A percentile compares a stretch with the other conserved stretches of the same genome.
These are phyloP conservation scores for Curvularia eragrostidis DNA, from an alignment of 2,329 filamentous ascomycete species.

Conservation along the genomic window DNA sequence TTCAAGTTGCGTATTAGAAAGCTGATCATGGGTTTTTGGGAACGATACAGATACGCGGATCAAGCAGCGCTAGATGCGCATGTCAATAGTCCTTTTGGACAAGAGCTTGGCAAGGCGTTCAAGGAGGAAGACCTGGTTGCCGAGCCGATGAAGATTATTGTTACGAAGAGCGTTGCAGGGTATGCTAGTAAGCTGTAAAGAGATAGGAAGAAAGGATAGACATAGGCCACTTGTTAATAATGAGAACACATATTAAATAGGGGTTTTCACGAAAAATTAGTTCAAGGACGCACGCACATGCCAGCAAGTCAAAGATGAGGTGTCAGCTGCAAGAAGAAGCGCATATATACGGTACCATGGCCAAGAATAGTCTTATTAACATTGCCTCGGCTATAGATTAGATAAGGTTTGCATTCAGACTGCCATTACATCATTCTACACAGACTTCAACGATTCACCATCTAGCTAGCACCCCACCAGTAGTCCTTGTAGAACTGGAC, in stretches of 20 bases:
- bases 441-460: not conserved
- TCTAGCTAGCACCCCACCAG: conserved; percentile 31
- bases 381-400: not conserved
- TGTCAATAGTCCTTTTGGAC: conserved; percentile 31
- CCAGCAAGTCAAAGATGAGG: not conserved
- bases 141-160: conserved; percentile 36
- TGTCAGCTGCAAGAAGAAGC: not conserved
- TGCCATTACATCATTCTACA: not conserved
- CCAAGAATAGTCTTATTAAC: not conserved
- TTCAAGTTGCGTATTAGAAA: not conserved
- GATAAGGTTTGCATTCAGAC: not conserved
- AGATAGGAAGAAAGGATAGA: not conserved
- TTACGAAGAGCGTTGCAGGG: conserved; percentile 41
- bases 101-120: conserved; percentile 29
- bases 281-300: not conserved
- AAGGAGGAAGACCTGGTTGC: conserved; percentile 42
- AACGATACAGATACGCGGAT: conserved; percentile 28
- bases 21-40: not conserved
- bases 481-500: conserved; percentile 29
- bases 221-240: not conserved
- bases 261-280: not conserved
- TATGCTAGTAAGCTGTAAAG: conserved; percentile 22
- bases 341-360: not conserved
- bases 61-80: conserved; percentile 37
- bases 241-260: too few species aligned